Base-by-base conservation (phyloP, 2,329 filamentous ascomycete genomes). In the Cladophialophora immunda region DNA sequence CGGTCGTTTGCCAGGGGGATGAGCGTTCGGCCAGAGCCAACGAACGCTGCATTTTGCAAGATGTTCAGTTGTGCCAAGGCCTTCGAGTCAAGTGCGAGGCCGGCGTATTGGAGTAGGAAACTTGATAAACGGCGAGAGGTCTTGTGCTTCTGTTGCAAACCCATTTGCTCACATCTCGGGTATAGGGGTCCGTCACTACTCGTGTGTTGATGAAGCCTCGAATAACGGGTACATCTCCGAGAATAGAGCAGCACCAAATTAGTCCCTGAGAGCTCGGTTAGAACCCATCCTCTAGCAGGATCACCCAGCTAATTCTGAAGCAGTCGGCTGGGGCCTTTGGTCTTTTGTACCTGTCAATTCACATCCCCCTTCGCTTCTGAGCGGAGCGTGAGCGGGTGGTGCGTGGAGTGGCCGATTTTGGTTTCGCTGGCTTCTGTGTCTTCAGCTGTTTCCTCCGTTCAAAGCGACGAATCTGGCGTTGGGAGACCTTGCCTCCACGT, bases 401-500 rank as follows among this genome's bases (percentile, higher is more conserved):
- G 19, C 45, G 45, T 4, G 19, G 45, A 11, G 19, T 50, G 45
- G 45, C 45, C 6, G 45, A 19, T 4, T 50, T 50, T 11, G 45
- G 45, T 15, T 50, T 50, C 19, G 52, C 2, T 30, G 27, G 52
- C 27, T 55, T 34, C 30, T 55, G 52, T 30, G 22, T 30, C 17
- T 55, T 55, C 27, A 55, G 30, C 52, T 55, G 15, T 55, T 55
- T 55, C 13, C 27, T 55, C n/a, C 27, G n/a, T 11, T 55, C 8
- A 34, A 32, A 30, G 50, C 50, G 52, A 2, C 52, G 22, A 8
- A 55, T 32, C 52, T 55, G 52, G 52, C 52, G 52, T 55, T 30
- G 30, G 52, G 52, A 55, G 27, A 32, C 25, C 52, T 55, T 55
- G 27, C 52, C 52, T 55, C 30, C 52, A 55, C 52, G 52, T 9